phyloP scores from a whole-genome alignment of 352 stramenopile species.

The Phytopythium litorale region DNA sequence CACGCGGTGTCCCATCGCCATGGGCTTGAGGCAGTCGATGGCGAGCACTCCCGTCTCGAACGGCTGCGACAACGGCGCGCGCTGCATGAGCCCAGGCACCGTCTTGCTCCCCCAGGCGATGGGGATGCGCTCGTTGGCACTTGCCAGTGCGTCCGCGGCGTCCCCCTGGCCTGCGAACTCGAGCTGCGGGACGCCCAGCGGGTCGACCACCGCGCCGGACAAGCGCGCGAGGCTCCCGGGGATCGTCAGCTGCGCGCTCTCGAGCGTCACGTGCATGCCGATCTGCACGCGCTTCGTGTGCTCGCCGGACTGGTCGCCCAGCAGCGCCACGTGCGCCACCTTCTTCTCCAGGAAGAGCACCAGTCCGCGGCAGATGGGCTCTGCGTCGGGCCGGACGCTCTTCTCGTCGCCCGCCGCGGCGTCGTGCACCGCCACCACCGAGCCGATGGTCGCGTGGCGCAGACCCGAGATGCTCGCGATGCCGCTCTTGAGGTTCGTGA shows the following conservation, averaged over 20 bases:
- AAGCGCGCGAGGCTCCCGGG: constrained; percentile 41
- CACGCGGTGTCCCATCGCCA: constrained; percentile 69
- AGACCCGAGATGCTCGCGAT: constrained; percentile 72
- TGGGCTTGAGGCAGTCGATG: constrained; percentile 74
- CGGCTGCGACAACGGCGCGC: constrained; percentile 39
- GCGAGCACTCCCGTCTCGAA: constrained; percentile 64
- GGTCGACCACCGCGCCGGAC: constrained; percentile 39
- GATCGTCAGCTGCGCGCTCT: constrained; percentile 47
- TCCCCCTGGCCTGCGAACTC: constrained; percentile 10
- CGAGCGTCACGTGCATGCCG: constrained; percentile 59
- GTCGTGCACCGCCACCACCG: constrained; percentile 49
- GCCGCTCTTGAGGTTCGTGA: constrained; percentile 69
- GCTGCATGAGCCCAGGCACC: constrained; percentile 62
- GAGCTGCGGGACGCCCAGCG: constrained; percentile 35
- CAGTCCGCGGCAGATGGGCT: constrained; percentile 34
- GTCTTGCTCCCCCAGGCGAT: constrained; percentile 54
- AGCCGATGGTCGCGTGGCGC: constrained; percentile 65
- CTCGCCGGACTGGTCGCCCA: constrained; percentile 23
- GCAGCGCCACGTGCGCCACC: constrained; percentile 50
- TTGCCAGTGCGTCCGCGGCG: constrained; percentile 2
- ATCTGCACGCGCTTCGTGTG: constrained; percentile 25
- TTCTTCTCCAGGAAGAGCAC: constrained; percentile 66
- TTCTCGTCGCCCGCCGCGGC: constrained; percentile 10
- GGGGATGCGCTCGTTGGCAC: constrained; percentile 29
- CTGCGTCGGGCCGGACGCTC: constrained; percentile 18